Evolutionary conservation across 2,329 filamentous ascomycete species (phyloP).

Genomic region (Aspergillus brunneoviolaceus): DNA sequence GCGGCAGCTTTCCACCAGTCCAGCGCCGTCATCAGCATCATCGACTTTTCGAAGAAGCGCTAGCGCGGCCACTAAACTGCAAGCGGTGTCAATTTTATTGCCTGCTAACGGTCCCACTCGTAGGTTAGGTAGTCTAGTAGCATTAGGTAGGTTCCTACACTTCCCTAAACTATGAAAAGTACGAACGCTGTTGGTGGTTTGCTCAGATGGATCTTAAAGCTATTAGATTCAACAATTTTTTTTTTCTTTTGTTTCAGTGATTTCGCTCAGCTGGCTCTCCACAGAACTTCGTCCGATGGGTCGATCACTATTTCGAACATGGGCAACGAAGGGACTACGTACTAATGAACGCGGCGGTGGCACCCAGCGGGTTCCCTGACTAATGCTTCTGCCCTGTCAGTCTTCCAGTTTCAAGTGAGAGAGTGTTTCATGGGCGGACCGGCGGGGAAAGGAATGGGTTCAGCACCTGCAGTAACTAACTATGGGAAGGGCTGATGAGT

Average conservation of each 20-base stretch:
- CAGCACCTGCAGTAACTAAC: too few species aligned
- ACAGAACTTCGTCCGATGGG: too few species aligned
- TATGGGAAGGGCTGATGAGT: too few species aligned
- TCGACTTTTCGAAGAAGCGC: conserved; percentile 12
- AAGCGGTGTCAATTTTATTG: conserved; percentile 14
- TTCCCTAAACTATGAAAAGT: background rate
- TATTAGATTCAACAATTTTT: too few species aligned
- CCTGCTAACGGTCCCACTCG: conserved; percentile 12
- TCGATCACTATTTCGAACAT: too few species aligned
- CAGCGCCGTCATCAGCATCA: conserved; percentile 9
- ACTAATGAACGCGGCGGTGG: background rate
- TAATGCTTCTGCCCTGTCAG: background rate
- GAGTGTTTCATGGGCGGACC: background rate
- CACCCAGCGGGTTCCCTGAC: background rate
- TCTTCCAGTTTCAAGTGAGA: background rate
- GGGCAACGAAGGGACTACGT: background rate
- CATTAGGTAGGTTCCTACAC: too few species aligned
- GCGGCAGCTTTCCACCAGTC: conserved; percentile 3
- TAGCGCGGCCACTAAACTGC: conserved; percentile 14
- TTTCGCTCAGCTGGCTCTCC: too few species aligned
- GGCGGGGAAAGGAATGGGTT: background rate
- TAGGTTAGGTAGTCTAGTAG: background rate
- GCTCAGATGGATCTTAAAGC: background rate
- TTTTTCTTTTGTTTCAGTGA: background rate
- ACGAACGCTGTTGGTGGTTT: background rate